Evolutionary conservation across 176 grass and related monocot species (phyloP).

Genomic region (Miscanthus lutarioriparius): DNA sequence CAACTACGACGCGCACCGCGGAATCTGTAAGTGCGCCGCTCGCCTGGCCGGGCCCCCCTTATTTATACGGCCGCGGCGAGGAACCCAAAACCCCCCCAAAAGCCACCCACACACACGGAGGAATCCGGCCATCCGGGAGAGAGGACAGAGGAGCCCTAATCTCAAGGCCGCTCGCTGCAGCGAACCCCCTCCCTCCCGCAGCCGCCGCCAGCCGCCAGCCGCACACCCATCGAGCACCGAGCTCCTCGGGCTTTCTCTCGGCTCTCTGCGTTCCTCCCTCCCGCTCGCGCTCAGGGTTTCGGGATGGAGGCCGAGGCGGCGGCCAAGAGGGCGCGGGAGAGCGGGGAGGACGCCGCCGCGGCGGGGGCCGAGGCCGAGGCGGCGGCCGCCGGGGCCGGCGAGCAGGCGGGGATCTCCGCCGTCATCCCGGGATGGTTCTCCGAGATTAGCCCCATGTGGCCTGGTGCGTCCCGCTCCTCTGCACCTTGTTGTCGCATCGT

Average conservation of each 20-base stretch:
- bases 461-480: conserved; percentile 44
- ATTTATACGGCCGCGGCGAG: not conserved
- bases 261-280: not conserved
- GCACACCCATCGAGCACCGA: not conserved
- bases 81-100: conserved; percentile 10
- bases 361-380: not conserved
- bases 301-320: conserved; percentile 51
- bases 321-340: conserved; percentile 51
- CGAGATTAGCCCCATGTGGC: conserved; percentile 98
- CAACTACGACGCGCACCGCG: accelerated
- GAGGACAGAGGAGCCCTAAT: conserved; percentile 32
- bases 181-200: not conserved
- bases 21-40: not conserved
- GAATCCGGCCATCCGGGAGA: too few relatives aligned
- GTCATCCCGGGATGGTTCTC: conserved; percentile 98
- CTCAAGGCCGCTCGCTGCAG: conserved; percentile 22
- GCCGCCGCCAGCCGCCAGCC: conserved; percentile 7
- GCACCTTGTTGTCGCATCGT: not conserved
- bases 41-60: too few relatives aligned
- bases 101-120: not conserved
- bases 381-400: conserved; percentile 21
- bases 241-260: not conserved
- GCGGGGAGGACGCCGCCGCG: conserved; percentile 23
- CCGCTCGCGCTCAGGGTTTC: not conserved
- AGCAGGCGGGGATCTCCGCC: conserved; percentile 78